Base-by-base conservation (phyloP, 2,329 filamentous ascomycete genomes). In the Daldinia sp. region DNA sequence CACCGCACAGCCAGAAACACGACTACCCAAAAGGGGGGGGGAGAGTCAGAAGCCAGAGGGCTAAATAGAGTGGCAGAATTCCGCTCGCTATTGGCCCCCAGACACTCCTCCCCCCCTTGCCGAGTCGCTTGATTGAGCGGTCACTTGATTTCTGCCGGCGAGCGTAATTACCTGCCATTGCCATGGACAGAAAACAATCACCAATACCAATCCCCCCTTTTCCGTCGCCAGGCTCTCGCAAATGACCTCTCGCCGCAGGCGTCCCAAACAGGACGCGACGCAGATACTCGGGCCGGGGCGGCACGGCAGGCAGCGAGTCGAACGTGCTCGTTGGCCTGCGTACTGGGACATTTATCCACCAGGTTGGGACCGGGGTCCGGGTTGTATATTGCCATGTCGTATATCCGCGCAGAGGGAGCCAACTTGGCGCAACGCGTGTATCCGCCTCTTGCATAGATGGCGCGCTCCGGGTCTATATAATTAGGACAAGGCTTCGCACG, bases 91-190 rank as follows among this genome's bases (percentile, higher is more conserved):
- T 68, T 69, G 64, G 67, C 21, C 23, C 23, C 54, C 25, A 48
- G 21, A 15, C 13, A 23, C 35, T 30, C 61, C 23, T 60, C 58
- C 13, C 17, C 35, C 34, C 61, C 23, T 60, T 60, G 60, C 60
- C 62, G 64, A 62, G 67, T 51, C 60, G 62, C 64, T 68, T 64
- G 61, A 63, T 61, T 63, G 54, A 61, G 30, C 41, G 41, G 64
- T 68, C 64, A 64, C 64, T 69, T 68, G 63, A 62, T 69, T 69
- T 68, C 67, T 69, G 58, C 67, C 67, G 67, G 56, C 29, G 56
- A 56, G 61, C 30, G 41, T 29, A 47, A 56, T 60, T 52, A 15
- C 57, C n/a, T 52, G 19, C 57, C n/a, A 64, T 50, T n/a, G n/a
- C n/a, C n/a, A n/a, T n/a, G n/a, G 50, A 52, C 15, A n/a, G 11